These are phyloP conservation scores for Kokia cookei DNA, from an alignment of 441 rosid species.

Conservation along the genomic window DNA sequence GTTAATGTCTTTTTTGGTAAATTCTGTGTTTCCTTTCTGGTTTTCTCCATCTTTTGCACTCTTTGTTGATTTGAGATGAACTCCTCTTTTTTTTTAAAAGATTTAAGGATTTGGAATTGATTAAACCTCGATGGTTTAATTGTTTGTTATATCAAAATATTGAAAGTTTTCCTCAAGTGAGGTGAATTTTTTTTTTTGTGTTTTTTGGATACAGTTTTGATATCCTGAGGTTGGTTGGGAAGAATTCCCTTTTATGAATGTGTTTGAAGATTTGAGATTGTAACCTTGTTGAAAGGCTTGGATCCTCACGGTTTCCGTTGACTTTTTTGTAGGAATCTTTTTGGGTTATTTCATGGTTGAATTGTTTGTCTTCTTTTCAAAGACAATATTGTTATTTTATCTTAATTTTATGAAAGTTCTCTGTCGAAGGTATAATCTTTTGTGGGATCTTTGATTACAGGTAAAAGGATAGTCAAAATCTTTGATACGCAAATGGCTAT, in stretches of 20 bases:
- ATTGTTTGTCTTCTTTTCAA: neutral
- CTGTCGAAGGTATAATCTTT: neutral
- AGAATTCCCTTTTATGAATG: neutral
- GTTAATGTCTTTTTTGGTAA: neutral
- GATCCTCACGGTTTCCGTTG: neutral
- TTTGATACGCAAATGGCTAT: conserved; percentile 21
- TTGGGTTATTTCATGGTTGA: neutral
- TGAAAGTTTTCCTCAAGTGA: too few relatives aligned
- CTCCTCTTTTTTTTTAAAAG: neutral
- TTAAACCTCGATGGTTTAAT: neutral
- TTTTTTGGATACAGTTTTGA: neutral
- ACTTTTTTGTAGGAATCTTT: neutral
- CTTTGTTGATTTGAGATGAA: neutral
- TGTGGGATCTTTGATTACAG: conserved; percentile 9
- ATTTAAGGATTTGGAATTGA: neutral
- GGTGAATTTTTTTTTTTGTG: neutral
- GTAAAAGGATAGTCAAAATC: neutral
- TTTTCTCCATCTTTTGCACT: neutral
- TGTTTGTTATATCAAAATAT: too few relatives aligned
- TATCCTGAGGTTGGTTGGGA: neutral
- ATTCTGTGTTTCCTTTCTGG: neutral
- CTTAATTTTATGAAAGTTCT: neutral
- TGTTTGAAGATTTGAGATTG: neutral
- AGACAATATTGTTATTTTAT: neutral
- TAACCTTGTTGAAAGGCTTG: neutral